Conservation (phyloP, 306 rosid species). For the Castanopsis chinensis region DNA sequence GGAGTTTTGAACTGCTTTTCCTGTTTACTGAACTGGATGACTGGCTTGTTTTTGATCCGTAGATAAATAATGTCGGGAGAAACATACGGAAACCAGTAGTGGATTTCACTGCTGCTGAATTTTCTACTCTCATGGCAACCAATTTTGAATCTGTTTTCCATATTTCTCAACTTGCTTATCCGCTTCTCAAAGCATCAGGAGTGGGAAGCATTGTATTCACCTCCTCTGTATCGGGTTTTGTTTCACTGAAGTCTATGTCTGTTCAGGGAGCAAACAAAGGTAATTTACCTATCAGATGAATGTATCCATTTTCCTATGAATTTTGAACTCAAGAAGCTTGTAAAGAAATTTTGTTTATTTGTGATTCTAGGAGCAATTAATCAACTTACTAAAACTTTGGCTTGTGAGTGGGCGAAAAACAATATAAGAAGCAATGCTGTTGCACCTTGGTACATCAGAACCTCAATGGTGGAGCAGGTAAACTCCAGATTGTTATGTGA, state of each 20-base stretch:
- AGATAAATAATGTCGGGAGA: slow-evolving; percentile 71
- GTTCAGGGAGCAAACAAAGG: slow-evolving; percentile 83
- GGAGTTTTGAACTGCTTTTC: background rate
- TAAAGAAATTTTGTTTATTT: slow-evolving; percentile 6
- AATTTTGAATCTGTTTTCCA: slow-evolving; percentile 76
- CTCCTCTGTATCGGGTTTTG: slow-evolving; percentile 74
- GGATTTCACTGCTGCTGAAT: slow-evolving; percentile 58
- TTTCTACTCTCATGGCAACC: slow-evolving; percentile 62
- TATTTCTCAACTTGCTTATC: slow-evolving; percentile 68
- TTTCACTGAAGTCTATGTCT: slow-evolving; percentile 73
- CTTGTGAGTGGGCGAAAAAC: slow-evolving; percentile 85
- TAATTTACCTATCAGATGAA: slow-evolving; percentile 21
- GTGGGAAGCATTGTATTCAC: slow-evolving; percentile 59
- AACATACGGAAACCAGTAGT: slow-evolving; percentile 65
- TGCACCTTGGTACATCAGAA: slow-evolving; percentile 81
- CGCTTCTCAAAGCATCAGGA: slow-evolving; percentile 60
- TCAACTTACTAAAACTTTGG: slow-evolving; percentile 67
- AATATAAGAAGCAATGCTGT: slow-evolving; percentile 72
- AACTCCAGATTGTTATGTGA: slow-evolving; percentile 14
- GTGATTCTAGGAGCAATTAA: slow-evolving; percentile 63
- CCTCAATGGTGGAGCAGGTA: slow-evolving; percentile 76
- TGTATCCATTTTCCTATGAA: background rate
- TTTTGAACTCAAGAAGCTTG: slow-evolving; percentile 3
- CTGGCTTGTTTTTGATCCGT: slow-evolving; percentile 16
- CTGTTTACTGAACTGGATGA: background rate